Base-by-base conservation (phyloP, 495 filamentous ascomycete genomes). In the Aspergillus sclerotioniger region DNA sequence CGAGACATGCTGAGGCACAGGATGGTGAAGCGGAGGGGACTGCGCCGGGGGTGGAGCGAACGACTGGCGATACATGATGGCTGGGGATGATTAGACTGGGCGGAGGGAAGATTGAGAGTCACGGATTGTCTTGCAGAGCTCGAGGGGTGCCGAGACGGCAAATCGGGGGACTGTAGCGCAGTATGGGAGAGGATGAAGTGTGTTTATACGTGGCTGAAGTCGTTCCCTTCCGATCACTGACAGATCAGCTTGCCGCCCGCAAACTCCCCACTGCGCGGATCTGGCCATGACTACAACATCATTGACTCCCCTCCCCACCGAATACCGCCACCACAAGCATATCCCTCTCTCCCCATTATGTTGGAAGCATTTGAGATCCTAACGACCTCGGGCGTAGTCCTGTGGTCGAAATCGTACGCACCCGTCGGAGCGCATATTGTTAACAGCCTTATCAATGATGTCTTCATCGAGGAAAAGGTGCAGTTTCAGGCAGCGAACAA, bases 1-100 rank as follows among this genome's bases (percentile, higher is more conserved):
- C 62, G 95, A 96, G 55, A 98, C 92, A 82, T 98, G 95, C 68
- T 98, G 95, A 46, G 95, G 95, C 46, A 98, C 92, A 28, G 94
- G 94, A 72, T 99, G 94, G 76, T 99, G 94, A 59, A 99, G 87
- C 43, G 94, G 95, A 67, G 94, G 94, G 61, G 94, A 96, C 64
- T 90, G 89, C 56, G 90, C 88, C 43, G 86, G 87, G 21, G 85
- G 82, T 53, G 85, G 84, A 63, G 84, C 86, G 76, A 91, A 96
- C 48, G 82, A 80, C 60, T 82, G 77, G 69, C 91, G 88, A 74
- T 98, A 93, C 92, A 96, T 96, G 53, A 43, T 72, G 62, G 53
- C 44, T 58, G 43, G 39, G 31, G 37, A 10, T 52, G 12, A 45
- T 20, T 8, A 29, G 60, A 49, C 56, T 46, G 21, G 19, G 20